phyloP scores from a whole-genome alignment of 1,139 yeast species.

The Zygosaccharomyces sapae region DNA sequence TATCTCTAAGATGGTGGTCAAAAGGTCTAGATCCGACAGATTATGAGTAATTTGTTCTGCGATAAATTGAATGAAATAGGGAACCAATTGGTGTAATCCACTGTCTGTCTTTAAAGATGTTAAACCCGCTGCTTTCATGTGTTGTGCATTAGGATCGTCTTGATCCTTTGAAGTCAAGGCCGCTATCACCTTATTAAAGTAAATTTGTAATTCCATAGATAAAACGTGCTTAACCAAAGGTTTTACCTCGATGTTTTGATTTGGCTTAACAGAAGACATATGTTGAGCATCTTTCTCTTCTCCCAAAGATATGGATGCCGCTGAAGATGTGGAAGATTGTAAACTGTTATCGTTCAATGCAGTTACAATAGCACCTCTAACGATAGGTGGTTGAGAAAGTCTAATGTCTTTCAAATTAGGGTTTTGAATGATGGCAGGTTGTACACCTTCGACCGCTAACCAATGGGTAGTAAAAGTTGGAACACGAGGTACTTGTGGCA shows the following conservation, averaged over 20 bases:
- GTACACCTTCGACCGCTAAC: slow-evolving; percentile 98
- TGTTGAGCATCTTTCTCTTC: slow-evolving; percentile 28
- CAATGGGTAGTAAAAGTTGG: slow-evolving; percentile 95
- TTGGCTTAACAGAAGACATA: slow-evolving; percentile 40
- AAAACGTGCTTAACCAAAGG: slow-evolving; percentile 96
- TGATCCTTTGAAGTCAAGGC: slow-evolving; percentile 54
- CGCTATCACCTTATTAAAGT: slow-evolving; percentile 85
- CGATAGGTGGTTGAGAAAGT: slow-evolving; percentile 55
- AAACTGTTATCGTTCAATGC: slow-evolving; percentile 38
- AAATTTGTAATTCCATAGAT: slow-evolving; percentile 87
- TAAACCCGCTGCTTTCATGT: slow-evolving; percentile 71
- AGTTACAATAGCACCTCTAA: slow-evolving; percentile 66
- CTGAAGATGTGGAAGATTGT: slow-evolving; percentile 30
- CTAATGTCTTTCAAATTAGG: slow-evolving; percentile 78
- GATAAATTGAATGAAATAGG: slow-evolving; percentile 91
- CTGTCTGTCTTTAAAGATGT: slow-evolving; percentile 85
- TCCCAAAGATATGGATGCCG: slow-evolving; percentile 14
- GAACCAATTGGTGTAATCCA: slow-evolving; percentile 93
- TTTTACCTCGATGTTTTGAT: slow-evolving; percentile 68
- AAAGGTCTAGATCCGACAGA: slow-evolving; percentile 63
- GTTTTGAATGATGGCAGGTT: slow-evolving; percentile 95
- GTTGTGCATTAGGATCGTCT: slow-evolving; percentile 46
- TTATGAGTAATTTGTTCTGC: slow-evolving; percentile 94
- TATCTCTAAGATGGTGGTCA: slow-evolving; percentile 85
- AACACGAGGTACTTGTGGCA: slow-evolving; percentile 91